A percentile compares a stretch with the other conserved stretches of the same genome.
phyloP scores from a whole-genome alignment of 108 stramenopile genomes.

The Chaetoceros muelleri region DNA sequence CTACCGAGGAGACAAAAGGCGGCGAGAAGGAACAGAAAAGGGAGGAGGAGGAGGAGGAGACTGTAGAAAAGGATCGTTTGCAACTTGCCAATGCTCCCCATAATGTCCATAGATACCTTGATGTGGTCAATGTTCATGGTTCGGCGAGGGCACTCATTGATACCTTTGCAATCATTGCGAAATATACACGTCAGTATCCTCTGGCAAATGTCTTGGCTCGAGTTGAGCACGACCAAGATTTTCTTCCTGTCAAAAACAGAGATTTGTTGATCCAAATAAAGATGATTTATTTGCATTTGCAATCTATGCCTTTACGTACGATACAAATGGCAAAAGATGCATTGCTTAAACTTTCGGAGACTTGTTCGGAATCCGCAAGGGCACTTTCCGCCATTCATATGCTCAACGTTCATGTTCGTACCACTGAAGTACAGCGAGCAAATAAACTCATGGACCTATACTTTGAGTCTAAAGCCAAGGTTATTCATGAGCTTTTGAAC shows the following conservation, averaged over 20 bases:
- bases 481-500: conserved; percentile 48
- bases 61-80: conserved; percentile 7
- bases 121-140: conserved; percentile 48
- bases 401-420: conserved; percentile 20
- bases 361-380: conserved; percentile 29
- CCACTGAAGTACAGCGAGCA: conserved; percentile 14
- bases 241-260: background rate
- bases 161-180: conserved; percentile 53
- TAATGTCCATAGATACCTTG: conserved; percentile 57
- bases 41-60: conserved; percentile 4
- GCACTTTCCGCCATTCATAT: conserved; percentile 64
- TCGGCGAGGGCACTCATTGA: conserved; percentile 48
- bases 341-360: conserved; percentile 9
- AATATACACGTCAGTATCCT: conserved; percentile 47
- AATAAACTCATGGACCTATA: conserved; percentile 58
- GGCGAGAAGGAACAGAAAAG: conserved; percentile 1
- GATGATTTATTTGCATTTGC: conserved; percentile 80
- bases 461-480: conserved; percentile 71
- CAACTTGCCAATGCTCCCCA: conserved; percentile 49
- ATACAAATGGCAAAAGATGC: conserved; percentile 36
- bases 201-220: conserved; percentile 50
- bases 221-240: background rate
- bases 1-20: background rate
- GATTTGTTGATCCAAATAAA: conserved; percentile 46
- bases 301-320: conserved; percentile 58